Evolutionary conservation across 495 filamentous ascomycete species (phyloP), one percentile per base, ranked within the genome.

Genomic region (Tuber indicum): DNA sequence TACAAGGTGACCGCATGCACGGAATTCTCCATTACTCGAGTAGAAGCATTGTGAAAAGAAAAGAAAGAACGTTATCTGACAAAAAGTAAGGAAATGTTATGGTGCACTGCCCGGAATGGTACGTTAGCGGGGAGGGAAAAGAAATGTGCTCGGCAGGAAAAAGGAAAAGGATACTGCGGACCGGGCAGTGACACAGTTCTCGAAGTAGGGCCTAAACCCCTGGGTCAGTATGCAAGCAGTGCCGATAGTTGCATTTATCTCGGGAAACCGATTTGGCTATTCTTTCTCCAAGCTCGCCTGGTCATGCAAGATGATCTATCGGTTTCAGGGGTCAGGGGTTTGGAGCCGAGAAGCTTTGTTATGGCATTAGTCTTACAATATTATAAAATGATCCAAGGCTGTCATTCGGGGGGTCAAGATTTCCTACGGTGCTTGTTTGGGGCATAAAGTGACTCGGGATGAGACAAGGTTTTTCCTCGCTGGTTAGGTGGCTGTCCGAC

Each of bases 251-350:
- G 26, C 14, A 17, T 36, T 8, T 26, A 5, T 36, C 58, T 66
- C 58, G 58, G 58, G 58, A 66, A 66, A 66, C 58, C 26, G 58
- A 66, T 66, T 19, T 12, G 26, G 58, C 58, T 66, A 66, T 66
- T 66, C 26, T 66, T 66, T 36, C 58, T 66, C 32, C 26, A 36
- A 36, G 58, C 58, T 17, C 58, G 1, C 26, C 58, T 26, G 10
- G n/a, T 19, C 58, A 36, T 36, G 58, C 26, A 36, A 36, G n/a
- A 32, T 14, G n/a, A 32, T 32, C 26, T 6, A 32, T 32, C 52
- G 52, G n/a, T 32, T 32, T 32, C 52, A 62, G 58, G 58, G 32
- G 26, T 16, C 58, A 36, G 32, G 58, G 32, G 32, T 66, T 62
- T 66, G 26, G 26, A 66, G 2, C 12, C 58, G 58, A 66, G 58